Base-by-base conservation (phyloP, 2,329 filamentous ascomycete genomes). In the Ophiostoma novo-ulmi region DNA sequence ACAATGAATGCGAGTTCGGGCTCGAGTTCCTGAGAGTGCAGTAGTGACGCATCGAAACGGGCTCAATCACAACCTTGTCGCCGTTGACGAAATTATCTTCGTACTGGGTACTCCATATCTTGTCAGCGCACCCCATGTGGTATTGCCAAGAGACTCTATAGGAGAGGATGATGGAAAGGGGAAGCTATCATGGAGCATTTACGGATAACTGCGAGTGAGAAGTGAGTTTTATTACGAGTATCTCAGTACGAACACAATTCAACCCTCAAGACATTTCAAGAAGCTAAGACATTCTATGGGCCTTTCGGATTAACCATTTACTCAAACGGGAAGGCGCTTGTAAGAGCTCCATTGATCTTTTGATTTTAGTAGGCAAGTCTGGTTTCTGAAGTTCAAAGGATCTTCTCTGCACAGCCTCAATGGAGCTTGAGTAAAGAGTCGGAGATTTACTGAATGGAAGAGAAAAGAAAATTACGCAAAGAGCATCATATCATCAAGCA, bases 321-420 rank as follows among this genome's bases (percentile, higher is more conserved):
- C 63, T 65, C 35, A 22, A 65, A 39, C 36, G 63, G 63, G 36
- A 65, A 65, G 63, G 63, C 63, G 63, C n/a, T n/a, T 65, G 20
- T 22, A 65, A 39, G 61, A 39, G 63, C 36, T 66, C 63, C 63
- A 66, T 38, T 22, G 61, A 20, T 63, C 26, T 36, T 4, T 31
- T 17, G 31, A 17, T 20, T 35, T 63, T 35, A 35, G 26, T 58
- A 7, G 8, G 8, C 20, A 22, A 26, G n/a, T 58, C 17, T 26
- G n/a, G n/a, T 58, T n/a, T 48, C 8, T 39, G 1, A 39, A 39
- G 38, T 7, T 48, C 44, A 58, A 26, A 58, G 22, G 52, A 58
- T 58, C 52, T 58, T 58, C 52, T 48, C 20, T 58, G 52, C 52
- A 58, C 52, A 58, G 52, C 52, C 52, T 26, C 52, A 58, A 26